phyloP scores from a whole-genome alignment of 352 stramenopile genomes.

The Pythium biforme region DNA sequence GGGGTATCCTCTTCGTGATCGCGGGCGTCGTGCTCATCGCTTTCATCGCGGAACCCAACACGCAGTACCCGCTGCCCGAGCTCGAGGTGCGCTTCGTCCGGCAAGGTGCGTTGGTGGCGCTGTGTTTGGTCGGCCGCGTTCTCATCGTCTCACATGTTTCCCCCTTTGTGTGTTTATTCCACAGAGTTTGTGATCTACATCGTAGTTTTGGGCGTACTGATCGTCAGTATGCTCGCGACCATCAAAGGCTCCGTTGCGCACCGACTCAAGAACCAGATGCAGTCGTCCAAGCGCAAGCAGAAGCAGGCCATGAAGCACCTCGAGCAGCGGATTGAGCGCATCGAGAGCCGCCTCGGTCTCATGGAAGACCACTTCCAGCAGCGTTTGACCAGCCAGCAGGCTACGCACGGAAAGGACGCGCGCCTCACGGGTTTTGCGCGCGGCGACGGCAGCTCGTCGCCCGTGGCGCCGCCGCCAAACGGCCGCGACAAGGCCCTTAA shows the following conservation, averaged over 20 bases:
- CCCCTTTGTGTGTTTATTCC: constrained; percentile 1
- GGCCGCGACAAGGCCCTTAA: constrained; percentile 26
- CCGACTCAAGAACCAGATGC: constrained; percentile 82
- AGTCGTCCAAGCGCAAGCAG: constrained; percentile 43
- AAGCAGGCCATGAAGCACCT: constrained; percentile 84
- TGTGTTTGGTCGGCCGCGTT: neutral
- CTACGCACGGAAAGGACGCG: neutral
- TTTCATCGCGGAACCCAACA: constrained; percentile 82
- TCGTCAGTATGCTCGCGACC: constrained; percentile 84
- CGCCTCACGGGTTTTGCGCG: constrained; percentile 9
- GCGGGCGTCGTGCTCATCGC: constrained; percentile 85
- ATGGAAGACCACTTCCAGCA: constrained; percentile 54
- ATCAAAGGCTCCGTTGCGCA: constrained; percentile 87
- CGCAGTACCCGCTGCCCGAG: constrained; percentile 82
- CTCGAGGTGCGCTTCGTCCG: constrained; percentile 82
- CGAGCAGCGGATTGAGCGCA: constrained; percentile 58
- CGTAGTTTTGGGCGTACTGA: constrained; percentile 62
- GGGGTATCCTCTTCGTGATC: constrained; percentile 86
- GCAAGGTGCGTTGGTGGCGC: constrained; percentile 35
- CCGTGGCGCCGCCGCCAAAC: constrained; percentile 13
- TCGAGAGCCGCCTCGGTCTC: constrained; percentile 62
- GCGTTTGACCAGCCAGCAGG: constrained; percentile 2
- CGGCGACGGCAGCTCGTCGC: constrained; percentile 21
- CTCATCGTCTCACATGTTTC: no score
- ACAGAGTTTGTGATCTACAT: constrained; percentile 61